Evolutionary conservation across 2,329 filamentous ascomycete species (phyloP).

Genomic region (Helotiales sp.): DNA sequence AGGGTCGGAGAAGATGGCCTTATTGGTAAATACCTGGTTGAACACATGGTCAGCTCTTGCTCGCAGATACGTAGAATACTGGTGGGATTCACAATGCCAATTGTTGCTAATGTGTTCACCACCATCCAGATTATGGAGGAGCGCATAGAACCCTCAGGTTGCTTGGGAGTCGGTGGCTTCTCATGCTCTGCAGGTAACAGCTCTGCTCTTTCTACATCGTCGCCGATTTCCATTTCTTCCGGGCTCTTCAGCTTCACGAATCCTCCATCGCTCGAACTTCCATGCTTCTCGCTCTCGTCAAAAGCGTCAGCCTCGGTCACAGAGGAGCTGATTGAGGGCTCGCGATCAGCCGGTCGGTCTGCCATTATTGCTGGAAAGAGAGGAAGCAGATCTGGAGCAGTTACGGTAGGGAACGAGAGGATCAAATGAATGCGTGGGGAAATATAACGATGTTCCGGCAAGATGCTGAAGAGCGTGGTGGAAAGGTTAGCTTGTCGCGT

Average conservation of each 20-base stretch:
- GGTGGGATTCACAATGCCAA: slow-evolving; percentile 55
- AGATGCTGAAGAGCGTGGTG: background rate
- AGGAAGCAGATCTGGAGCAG: background rate
- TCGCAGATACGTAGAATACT: background rate
- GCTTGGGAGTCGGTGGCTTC: slow-evolving; percentile 30
- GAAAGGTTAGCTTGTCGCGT: too few species aligned
- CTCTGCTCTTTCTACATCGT: slow-evolving; percentile 43
- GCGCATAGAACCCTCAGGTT: slow-evolving; percentile 35
- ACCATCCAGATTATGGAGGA: slow-evolving; percentile 55
- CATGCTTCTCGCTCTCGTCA: slow-evolving; percentile 31
- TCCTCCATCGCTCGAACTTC: slow-evolving; percentile 22
- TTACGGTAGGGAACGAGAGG: background rate
- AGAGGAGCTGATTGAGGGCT: slow-evolving; percentile 31
- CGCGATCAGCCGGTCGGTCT: slow-evolving; percentile 24
- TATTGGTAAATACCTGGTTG: slow-evolving; percentile 61
- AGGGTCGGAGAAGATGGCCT: slow-evolving; percentile 66
- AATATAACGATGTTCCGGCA: background rate
- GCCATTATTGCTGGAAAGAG: slow-evolving; percentile 26
- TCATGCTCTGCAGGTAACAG: slow-evolving; percentile 40
- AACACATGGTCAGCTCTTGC: background rate
- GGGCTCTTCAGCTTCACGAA: slow-evolving; percentile 28
- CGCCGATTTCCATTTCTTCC: slow-evolving; percentile 40
- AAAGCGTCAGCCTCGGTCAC: slow-evolving; percentile 28
- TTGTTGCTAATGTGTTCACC: slow-evolving; percentile 62
- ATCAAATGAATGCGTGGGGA: background rate